Percentiles rank a stretch among this genome's conserved stretches.
Evolutionary conservation across 1,284 basidiomycete species (phyloP).

Genomic region (Abortiporus biennis): DNA sequence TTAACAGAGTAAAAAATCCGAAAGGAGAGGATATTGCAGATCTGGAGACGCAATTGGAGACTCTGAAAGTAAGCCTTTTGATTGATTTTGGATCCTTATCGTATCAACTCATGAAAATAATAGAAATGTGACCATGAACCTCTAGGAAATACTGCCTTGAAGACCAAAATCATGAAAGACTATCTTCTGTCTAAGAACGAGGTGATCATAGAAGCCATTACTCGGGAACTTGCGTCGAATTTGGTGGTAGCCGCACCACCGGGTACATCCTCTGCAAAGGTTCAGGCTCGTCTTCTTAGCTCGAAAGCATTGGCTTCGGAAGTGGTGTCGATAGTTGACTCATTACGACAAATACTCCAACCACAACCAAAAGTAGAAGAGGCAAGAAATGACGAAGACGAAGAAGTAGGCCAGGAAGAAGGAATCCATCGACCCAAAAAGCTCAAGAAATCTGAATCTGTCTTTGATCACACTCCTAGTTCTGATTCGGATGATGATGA

Average conservation of each 20-base stretch:
- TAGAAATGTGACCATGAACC: slow-evolving; percentile 58
- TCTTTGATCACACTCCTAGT: slow-evolving; percentile 10
- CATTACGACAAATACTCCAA: slow-evolving; percentile 39
- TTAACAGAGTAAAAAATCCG: slow-evolving; percentile 38
- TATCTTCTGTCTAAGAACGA: slow-evolving; percentile 43
- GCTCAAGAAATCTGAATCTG: neutral
- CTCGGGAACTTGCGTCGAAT: slow-evolving; percentile 32
- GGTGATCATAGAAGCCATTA: slow-evolving; percentile 38
- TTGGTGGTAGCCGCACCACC: slow-evolving; percentile 25
- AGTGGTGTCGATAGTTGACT: slow-evolving; percentile 46
- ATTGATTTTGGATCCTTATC: neutral
- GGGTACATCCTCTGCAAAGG: slow-evolving; percentile 49
- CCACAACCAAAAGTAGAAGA: slow-evolving; percentile 25
- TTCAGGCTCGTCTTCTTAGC: slow-evolving; percentile 71
- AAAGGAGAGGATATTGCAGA: slow-evolving; percentile 36
- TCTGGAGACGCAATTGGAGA: slow-evolving; percentile 63
- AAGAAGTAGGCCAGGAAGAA: slow-evolving; percentile 18
- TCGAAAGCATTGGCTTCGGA: slow-evolving; percentile 69
- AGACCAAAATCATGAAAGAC: slow-evolving; percentile 73
- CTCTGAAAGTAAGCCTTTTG: slow-evolving; percentile 51
- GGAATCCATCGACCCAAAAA: slow-evolving; percentile 8
- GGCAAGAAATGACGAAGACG: slow-evolving; percentile 21
- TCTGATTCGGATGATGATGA: slow-evolving; percentile 18
- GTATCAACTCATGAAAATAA: slow-evolving; percentile 3
- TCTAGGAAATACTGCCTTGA: slow-evolving; percentile 58